Percentiles rank a stretch among this genome's conserved stretches.
These are phyloP conservation scores for Mimosa pudica DNA, from an alignment of 306 rosid genomes.

Conservation along the genomic window DNA sequence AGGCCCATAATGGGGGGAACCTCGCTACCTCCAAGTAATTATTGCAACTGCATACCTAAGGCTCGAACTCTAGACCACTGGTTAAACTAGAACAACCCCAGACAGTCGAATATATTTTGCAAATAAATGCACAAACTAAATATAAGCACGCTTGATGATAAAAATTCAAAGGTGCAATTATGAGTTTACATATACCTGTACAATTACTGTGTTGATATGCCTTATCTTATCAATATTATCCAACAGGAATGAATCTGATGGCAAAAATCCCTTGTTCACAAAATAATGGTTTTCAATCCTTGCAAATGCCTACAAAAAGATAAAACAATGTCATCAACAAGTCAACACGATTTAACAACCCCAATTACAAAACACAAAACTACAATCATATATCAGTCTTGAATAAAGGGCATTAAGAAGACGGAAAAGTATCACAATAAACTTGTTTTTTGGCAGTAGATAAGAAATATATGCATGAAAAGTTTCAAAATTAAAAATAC, in stretches of 20 bases:
- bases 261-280: slow-evolving; percentile 78
- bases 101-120: neutral
- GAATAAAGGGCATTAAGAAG: neutral
- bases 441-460: neutral
- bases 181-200: slow-evolving; percentile 63
- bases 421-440: neutral
- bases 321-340: neutral
- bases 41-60: no score
- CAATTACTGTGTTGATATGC: slow-evolving; percentile 75
- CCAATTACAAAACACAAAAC: neutral
- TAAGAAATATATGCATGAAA: neutral
- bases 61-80: no score
- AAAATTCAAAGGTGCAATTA: slow-evolving; percentile 17
- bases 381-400: slow-evolving; percentile 6
- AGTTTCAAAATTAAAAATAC: neutral
- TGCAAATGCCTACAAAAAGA: slow-evolving; percentile 80
- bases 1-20: no score
- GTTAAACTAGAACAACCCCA: no score
- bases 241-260: slow-evolving; percentile 80
- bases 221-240: slow-evolving; percentile 79
- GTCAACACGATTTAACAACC: neutral
- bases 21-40: no score
- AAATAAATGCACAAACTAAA: neutral
- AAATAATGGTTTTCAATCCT: slow-evolving; percentile 97
- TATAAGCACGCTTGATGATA: neutral